Evolutionary conservation across 371 early-diverging fungal species (phyloP), one percentile per base, ranked within the genome.

Genomic region (Mortierella sp.): DNA sequence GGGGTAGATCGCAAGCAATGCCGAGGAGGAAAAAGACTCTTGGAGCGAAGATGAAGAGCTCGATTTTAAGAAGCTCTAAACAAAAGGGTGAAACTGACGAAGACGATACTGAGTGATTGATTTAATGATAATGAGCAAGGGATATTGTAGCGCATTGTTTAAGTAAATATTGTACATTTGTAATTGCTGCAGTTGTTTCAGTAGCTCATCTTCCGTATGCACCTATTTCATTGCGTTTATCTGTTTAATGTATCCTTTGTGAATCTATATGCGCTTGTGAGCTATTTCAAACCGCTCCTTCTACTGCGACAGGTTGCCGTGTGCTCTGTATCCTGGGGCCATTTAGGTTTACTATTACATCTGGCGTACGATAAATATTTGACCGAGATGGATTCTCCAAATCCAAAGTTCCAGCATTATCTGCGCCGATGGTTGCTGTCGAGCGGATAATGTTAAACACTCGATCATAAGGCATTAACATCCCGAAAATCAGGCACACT

Each of bases 51-150:
- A 58, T 70, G 63, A 61, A 61, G 28, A 66, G 40, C 8, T 61
- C 72, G 12, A 71, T 77, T 23, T 68, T 71, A 61, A 68, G 76
- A 2, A n/a, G 17, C 2, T 15, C 22, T 0, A 47, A 35, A 28
- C 55, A 62, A 7, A 61, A 63, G 8, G 66, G 61, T 13, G 66
- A 71, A 10, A 61, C 42, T 7, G 76, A 70, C 6, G 75, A 75
- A 12, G 71, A 54, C 0, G 76, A 77, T n/a, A 42, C 55, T 2
- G 68, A 71, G 40, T 64, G 29, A 72, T 22, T 26, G 19, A 51
- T n/a, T 32, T 10, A 2, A 23, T 10, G 53, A 53, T 10, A 4
- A 28, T 28, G 19, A n/a, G n/a, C n/a, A n/a, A n/a, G n/a, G n/a
- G n/a, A n/a, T n/a, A n/a, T n/a, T n/a, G n/a, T n/a, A n/a, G n/a